Evolutionary conservation across 2,329 filamentous ascomycete species (phyloP), one percentile per base, ranked within the genome.

Genomic region (Tolypocladium ovalisporum): DNA sequence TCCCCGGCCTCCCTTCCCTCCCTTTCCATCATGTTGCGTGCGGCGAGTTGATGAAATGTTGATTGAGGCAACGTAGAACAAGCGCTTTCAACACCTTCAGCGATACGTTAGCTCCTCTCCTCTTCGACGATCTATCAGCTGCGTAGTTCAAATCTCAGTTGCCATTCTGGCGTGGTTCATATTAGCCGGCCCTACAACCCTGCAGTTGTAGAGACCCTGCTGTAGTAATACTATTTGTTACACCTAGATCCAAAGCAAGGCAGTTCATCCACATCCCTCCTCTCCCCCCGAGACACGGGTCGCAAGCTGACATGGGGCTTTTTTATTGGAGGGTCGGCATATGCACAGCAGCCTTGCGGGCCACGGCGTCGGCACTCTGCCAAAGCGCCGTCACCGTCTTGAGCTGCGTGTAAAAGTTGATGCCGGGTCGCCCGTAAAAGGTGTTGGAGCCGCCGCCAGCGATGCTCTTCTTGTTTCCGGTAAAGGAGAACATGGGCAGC

Each of bases 371-470:
- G 67, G 92, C 85, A 60, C 82, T 85, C 68, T 85, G 84, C 94
- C 94, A 99, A 70, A 95, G 76, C 63, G 90, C 87, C 56, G 94
- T 99, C 54, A 99, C 94, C 3, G 94, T 99, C 88, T 99, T 97
- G 69, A 89, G 83, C 76, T 97, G 94, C 3, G 94, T 99, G 75
- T 96, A 97, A 71, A 99, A 99, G 70, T 89, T 86, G 70, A 99
- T 75, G 29, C 93, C 94, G 0, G 91, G 90, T 74, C 89, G 88
- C 63, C 94, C 94, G 75, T 99, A 99, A 72, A 99, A 97, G 19
- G 91, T 96, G 76, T 84, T 96, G 40, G 89, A 88, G 60, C 94
- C 93, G 55, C 92, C 92, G 56, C 93, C 94, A 0, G 94, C 94
- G 58, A 97, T 80, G 67, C 86, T 90, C 81, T 88, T 92, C 86